Evolutionary conservation across 352 stramenopile species (phyloP), one percentile per base, ranked within the genome.

Genomic region (Phytophthora quininea): DNA sequence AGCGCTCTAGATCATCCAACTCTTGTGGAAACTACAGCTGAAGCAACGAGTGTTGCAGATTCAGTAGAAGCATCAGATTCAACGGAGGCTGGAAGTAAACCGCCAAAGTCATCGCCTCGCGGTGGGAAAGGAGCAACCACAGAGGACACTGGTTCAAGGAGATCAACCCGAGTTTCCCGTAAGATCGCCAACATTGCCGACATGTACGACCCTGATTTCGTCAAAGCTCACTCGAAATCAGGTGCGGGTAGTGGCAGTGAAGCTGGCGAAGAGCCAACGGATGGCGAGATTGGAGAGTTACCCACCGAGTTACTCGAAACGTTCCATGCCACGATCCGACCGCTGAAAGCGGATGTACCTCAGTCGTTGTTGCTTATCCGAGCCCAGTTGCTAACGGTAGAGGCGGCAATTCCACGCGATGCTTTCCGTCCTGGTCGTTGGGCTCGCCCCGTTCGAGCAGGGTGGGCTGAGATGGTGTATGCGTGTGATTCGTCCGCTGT

Each of bases 171-270:
- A 42, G 84, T 94, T 14, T 79, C 86, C 38, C 86, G 83, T 19
- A 94, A 92, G 54, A 90, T 87, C 54, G 85, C 82, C 4, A 93
- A 93, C 33, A 93, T 93, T 51, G 86, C 70, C 0, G 86, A 92
- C 60, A 79, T 92, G 74, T 93, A 93, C 60, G 82, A 93, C 56
- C 83, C 86, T 1, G 84, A 92, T 10, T 69, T 89, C 19, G 67
- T 70, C 60, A 84, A 73, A 74, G 40, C 56, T 33, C 53, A 64
- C 56, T 62, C 52, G 53, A 53, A 33, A 61, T 60, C 62, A 50
- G 65, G 69, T 11, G 53, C 33, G 11, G 59, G 54, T 14, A 58
- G 68, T 37, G 42, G 60, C 3, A 51, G 45, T 24, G 67, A 76
- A 38, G 62, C 30, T 54, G 70, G 67, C 12, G 68, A 75, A 1